phyloP scores from a whole-genome alignment of 2,329 filamentous ascomycete genomes.

The Pezicula carpinea region DNA sequence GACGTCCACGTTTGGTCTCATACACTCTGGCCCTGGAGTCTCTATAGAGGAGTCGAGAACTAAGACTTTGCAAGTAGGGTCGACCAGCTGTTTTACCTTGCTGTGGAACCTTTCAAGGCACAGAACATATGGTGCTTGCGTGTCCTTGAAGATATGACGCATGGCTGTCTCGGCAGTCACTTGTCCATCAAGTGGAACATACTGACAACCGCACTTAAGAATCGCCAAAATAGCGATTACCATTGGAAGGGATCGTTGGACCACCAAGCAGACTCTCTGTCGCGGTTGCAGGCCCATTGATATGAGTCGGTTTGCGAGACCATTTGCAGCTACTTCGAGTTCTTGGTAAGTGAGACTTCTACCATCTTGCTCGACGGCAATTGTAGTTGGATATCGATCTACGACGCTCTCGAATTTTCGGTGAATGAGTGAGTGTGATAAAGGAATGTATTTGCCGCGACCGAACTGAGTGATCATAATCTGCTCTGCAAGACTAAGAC shows the following conservation, averaged over 20 bases:
- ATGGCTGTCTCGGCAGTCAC: slow-evolving; percentile 45
- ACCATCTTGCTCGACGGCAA: slow-evolving; percentile 34
- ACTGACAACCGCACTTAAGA: slow-evolving; percentile 53
- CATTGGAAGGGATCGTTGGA: slow-evolving; percentile 51
- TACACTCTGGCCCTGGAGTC: not conserved
- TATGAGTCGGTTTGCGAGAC: slow-evolving; percentile 36
- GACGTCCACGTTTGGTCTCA: slow-evolving; percentile 9
- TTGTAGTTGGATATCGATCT: slow-evolving; percentile 30
- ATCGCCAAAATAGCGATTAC: slow-evolving; percentile 52
- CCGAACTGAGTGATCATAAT: slow-evolving; percentile 25
- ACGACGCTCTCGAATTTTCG: slow-evolving; percentile 30
- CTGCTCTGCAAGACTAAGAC: slow-evolving; percentile 20
- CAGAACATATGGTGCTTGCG: slow-evolving; percentile 38
- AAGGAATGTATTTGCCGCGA: slow-evolving; percentile 20
- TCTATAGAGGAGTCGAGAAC: slow-evolving; percentile 8
- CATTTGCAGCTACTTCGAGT: slow-evolving; percentile 38
- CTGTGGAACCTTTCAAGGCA: slow-evolving; percentile 36
- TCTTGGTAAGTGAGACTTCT: slow-evolving; percentile 40
- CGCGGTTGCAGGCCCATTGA: slow-evolving; percentile 35
- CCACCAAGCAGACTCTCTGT: slow-evolving; percentile 50
- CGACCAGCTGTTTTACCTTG: slow-evolving; percentile 21
- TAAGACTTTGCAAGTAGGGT: slow-evolving; percentile 6
- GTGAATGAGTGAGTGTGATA: slow-evolving; percentile 31
- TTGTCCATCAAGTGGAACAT: slow-evolving; percentile 54
- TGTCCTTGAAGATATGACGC: slow-evolving; percentile 43